A percentile compares a stretch with the other conserved stretches of the same genome.
Conservation (phyloP, 1,139 yeast species). For the Saccharomycopsis hybrid region DNA sequence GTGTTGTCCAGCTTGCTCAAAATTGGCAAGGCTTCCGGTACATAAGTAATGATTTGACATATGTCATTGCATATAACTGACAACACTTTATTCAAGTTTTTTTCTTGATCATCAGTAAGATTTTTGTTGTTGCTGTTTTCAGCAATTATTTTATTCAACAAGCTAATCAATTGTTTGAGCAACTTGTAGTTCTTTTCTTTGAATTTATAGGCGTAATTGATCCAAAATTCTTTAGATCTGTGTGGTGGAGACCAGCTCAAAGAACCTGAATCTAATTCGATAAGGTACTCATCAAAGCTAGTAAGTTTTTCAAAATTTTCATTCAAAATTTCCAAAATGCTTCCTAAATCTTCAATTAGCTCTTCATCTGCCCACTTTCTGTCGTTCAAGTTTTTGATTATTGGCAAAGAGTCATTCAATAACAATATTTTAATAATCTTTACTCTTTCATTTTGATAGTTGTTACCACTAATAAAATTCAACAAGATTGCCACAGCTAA, state of each 20-base stretch:
- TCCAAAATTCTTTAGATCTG: conserved; percentile 82
- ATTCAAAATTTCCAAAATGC: conserved; percentile 52
- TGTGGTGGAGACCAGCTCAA: conserved; percentile 94
- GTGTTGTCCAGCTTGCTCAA: conserved; percentile 43
- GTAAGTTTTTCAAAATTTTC: conserved; percentile 75
- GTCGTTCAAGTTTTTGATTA: conserved; percentile 63
- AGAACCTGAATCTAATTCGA: conserved; percentile 73
- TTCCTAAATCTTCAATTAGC: conserved; percentile 63
- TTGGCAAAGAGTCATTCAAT: conserved; percentile 68
- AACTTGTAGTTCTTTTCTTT: conserved; percentile 72
- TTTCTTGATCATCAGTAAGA: conserved; percentile 19
- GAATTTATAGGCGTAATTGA: conserved; percentile 70
- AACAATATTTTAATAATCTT: conserved; percentile 56
- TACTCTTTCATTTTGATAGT: conserved; percentile 27
- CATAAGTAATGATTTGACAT: conserved; percentile 59
- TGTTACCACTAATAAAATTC: conserved; percentile 42
- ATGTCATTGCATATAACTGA: conserved; percentile 71
- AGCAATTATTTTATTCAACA: conserved; percentile 31
- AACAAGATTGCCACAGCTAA: conserved; percentile 69
- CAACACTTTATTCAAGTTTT: conserved; percentile 29
- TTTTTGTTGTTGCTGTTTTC: conserved; percentile 20
- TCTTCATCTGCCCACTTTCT: conserved; percentile 96
- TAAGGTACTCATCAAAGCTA: conserved; percentile 85
- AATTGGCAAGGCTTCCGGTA: conserved; percentile 49
- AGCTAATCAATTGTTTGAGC: conserved; percentile 46